Conservation (phyloP, 805 yeast species). For the Yueomyces sinensis region DNA sequence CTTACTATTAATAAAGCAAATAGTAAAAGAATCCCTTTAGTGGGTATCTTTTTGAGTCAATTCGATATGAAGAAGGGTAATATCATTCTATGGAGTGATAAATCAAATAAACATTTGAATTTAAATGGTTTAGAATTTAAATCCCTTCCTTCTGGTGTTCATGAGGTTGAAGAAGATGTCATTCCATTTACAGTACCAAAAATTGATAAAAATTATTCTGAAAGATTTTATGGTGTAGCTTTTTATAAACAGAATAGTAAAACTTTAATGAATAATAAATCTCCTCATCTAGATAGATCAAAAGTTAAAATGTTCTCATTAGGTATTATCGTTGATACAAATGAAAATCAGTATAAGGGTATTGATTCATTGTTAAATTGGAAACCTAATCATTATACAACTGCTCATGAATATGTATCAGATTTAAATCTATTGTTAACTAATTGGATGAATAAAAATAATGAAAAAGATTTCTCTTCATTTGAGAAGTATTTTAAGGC, state of each 20-base stretch:
- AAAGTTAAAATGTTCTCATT: conserved; percentile 49
- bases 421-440: conserved; percentile 11
- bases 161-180: conserved; percentile 36
- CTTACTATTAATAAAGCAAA: neutral
- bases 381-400: conserved; percentile 3
- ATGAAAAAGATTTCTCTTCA: conserved; percentile 3
- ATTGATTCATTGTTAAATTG: neutral
- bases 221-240: conserved; percentile 33
- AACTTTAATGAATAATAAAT: conserved; percentile 11
- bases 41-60: conserved; percentile 17
- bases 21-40: neutral
- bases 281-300: conserved; percentile 24
- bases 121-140: conserved; percentile 43
- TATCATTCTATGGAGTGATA: conserved; percentile 15
- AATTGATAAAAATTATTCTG: conserved; percentile 6
- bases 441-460: conserved; percentile 10
- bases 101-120: conserved; percentile 10
- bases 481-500: conserved; percentile 10
- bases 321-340: conserved; percentile 41
- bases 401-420: conserved; percentile 10
- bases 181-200: conserved; percentile 36
- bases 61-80: conserved; percentile 25
- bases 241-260: conserved; percentile 35
- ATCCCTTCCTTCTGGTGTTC: conserved; percentile 59
- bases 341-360: neutral